A percentile compares a stretch with the other conserved stretches of the same genome.
These are phyloP conservation scores for Cercospora sp. DNA, from an alignment of 2,329 filamentous ascomycete genomes.

Conservation along the genomic window DNA sequence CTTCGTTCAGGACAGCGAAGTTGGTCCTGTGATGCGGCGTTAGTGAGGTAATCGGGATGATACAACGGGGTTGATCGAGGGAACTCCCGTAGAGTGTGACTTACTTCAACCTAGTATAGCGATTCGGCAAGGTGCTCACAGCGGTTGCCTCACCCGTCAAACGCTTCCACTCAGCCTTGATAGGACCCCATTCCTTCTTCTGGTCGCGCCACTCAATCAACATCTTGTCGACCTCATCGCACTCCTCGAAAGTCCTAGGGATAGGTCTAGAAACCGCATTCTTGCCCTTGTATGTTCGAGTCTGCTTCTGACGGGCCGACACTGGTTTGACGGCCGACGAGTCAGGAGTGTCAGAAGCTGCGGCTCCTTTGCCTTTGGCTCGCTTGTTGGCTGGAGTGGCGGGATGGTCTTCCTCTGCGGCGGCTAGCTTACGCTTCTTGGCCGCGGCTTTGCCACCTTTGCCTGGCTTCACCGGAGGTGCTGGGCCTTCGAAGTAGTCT, in stretches of 20 bases:
- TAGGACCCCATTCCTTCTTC: constrained; percentile 32
- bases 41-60: too few relatives aligned
- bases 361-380: constrained; percentile 1
- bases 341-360: neutral
- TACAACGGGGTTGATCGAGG: too few relatives aligned
- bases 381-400: constrained; percentile 11
- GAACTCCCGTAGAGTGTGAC: too few relatives aligned
- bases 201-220: constrained; percentile 35
- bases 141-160: constrained; percentile 40
- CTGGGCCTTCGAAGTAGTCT: constrained; percentile 19
- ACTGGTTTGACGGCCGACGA: neutral
- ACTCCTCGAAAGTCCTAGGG: constrained; percentile 32
- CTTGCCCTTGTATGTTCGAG: constrained; percentile 16
- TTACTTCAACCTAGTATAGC: constrained; percentile 36
- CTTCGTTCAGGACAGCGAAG: constrained; percentile 40
- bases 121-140: constrained; percentile 41
- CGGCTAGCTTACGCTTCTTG: constrained; percentile 22
- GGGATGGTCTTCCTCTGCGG: neutral
- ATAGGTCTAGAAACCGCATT: constrained; percentile 20
- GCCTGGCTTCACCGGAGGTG: neutral
- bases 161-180: constrained; percentile 31
- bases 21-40: constrained; percentile 36
- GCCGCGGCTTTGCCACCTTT: neutral
- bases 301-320: constrained; percentile 11
- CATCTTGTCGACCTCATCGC: constrained; percentile 32